Evolutionary conservation across 2,329 filamentous ascomycete species (phyloP), one percentile per base, ranked within the genome.

Genomic region (Phaeomoniella chlamydospora): DNA sequence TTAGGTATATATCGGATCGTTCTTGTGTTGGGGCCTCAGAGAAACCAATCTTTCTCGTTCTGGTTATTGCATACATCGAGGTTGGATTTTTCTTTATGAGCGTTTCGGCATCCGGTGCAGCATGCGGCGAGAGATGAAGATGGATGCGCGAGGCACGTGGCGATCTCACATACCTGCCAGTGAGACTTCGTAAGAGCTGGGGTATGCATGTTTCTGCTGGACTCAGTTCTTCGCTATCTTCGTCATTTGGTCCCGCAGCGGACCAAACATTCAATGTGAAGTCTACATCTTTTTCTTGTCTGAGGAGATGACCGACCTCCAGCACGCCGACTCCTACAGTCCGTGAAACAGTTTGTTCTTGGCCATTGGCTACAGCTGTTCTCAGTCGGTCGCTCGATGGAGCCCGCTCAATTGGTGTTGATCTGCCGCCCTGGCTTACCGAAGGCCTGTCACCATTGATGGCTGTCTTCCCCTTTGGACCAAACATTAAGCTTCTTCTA

Each of bases 1-100:
- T 94, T 31, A 98, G 58, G 53, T 98, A 98, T 35, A 98, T 96
- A 54, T 98, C 92, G 9, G 86, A 94, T 48, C 92, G 71, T 12
- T 81, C 70, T 52, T 85, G 87, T 0, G 80, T 86, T 0, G 90
- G 88, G 2, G 87, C 87, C 10, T 87, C 87, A 3, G 88, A 84
- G 54, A 98, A 96, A 2, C 87, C 90, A 55, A 96, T 87, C 54
- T 90, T 90, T 48, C 70, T 80, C 1, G 87, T 93, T 54, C 80
- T 80, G 39, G 70, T 69, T 40, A 96, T 73, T 35, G 80, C 78
- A 35, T 92, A 80, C 11, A 98, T 72, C 11, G 92, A 62, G 0
- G 88, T 96, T 0, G 90, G 90, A 3, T 85, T 94, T 33, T 80
- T 76, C 49, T 81, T 84, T 50, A 96, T 80, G 29, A 98, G 69